Conservation (phyloP, 1,284 basidiomycete genomes). For the Pseudomicrostroma phylloplanum region DNA sequence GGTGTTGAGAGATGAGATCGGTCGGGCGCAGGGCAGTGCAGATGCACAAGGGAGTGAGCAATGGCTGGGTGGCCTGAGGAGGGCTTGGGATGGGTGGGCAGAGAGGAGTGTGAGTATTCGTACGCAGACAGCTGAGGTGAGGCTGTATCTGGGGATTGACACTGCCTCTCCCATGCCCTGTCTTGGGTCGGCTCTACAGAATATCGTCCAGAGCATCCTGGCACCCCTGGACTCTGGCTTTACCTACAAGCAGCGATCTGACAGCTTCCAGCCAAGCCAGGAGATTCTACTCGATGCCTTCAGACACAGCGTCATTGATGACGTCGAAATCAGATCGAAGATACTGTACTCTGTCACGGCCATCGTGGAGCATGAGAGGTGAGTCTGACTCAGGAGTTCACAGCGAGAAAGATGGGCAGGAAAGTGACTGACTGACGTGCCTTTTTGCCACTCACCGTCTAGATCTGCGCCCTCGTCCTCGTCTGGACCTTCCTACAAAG, state of each 20-base stretch:
- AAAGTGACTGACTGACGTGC: no score
- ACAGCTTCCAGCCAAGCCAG: conserved; percentile 17
- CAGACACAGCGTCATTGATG: conserved; percentile 27
- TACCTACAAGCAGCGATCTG: conserved; percentile 8
- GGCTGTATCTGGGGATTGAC: no score
- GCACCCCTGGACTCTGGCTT: conserved; percentile 13
- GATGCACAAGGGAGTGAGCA: not conserved
- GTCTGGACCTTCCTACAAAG: conserved; percentile 14
- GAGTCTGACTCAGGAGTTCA: conserved; percentile 4
- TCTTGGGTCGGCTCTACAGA: not conserved
- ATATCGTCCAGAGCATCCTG: conserved; percentile 9
- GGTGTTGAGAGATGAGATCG: conserved; percentile 11
- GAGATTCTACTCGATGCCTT: conserved; percentile 34
- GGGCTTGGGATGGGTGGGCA: conserved; percentile 32
- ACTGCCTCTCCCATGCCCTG: no score
- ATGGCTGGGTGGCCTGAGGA: conserved; percentile 27
- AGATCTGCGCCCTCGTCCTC: no score
- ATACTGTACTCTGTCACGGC: conserved; percentile 18
- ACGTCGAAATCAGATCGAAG: conserved; percentile 18
- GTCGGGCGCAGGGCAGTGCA: not conserved
- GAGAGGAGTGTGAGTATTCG: conserved; percentile 15
- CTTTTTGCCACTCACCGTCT: no score
- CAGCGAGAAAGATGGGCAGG: not conserved
- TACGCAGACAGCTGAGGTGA: no score
- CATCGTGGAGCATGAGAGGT: conserved; percentile 24